Evolutionary conservation across 768 basidiomycete species (phyloP), one percentile per base, ranked within the genome.

Genomic region (Psilocybe tampanensis): DNA sequence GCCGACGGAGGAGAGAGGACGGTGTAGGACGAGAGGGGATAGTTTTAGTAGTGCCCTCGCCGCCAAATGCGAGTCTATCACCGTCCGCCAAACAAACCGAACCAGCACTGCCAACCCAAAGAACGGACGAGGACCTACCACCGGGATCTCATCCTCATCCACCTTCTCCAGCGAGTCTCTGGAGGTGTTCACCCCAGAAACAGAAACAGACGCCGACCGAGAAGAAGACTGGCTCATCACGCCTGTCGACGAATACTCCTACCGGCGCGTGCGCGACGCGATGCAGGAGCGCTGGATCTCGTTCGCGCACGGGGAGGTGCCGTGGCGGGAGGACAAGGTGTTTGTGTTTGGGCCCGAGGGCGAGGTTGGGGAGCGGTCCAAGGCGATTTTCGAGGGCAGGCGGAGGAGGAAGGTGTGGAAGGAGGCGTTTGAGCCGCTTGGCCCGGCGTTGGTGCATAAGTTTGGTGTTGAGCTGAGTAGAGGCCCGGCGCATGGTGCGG

Each of bases 301-400:
- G 19, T 92, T 92, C 54, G 89, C 90, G 6, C 69, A 89, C 67
- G 89, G 88, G 5, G 85, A 88, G 67, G 80, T 75, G 3, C 90
- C 90, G 8, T 92, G 90, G 89, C 52, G 60, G 3, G 64, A 74
- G 73, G 55, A 82, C 80, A 88, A 83, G 70, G 81, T 90, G 45
- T 91, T 81, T 68, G 89, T 92, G 18, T 90, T 92, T 61, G 90
- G 90, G 3, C 90, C 90, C 0, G 90, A 92, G 67, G 90, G 90
- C 52, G 90, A 92, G 72, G 84, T 83, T 0, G 90, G 90, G 44
- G 89, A 90, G 69, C 82, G 90, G 45, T 83, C 82, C 13, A 73
- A 68, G 53, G 70, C 74, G 23, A 87, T 91, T 13, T 89, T 92
- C 53, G 84, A 85, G 54, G 85, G 86, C 2, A 72, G 90, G 32